phyloP scores from a whole-genome alignment of 805 yeast genomes.

The Candida koratica region DNA sequence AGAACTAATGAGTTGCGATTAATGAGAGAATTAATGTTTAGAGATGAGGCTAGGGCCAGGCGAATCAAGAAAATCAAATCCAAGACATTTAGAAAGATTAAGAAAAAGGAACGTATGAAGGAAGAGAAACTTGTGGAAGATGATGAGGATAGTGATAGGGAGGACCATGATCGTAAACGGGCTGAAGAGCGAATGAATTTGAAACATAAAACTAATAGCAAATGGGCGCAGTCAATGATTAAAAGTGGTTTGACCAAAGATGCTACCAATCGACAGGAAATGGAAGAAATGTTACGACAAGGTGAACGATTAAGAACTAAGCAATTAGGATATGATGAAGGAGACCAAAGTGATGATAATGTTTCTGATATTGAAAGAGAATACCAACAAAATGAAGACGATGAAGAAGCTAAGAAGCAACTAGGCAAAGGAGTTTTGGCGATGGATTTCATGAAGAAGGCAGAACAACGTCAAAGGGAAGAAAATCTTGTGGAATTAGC shows the following conservation, averaged over 20 bases:
- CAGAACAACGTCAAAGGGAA: slow-evolving; percentile 64
- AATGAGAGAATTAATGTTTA: slow-evolving; percentile 94
- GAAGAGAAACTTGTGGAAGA: slow-evolving; percentile 67
- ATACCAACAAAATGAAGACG: slow-evolving; percentile 34
- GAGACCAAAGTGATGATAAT: slow-evolving; percentile 50
- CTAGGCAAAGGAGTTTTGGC: slow-evolving; percentile 87
- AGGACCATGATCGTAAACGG: slow-evolving; percentile 68
- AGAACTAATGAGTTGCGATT: slow-evolving; percentile 78
- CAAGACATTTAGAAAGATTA: slow-evolving; percentile 78
- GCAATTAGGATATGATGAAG: slow-evolving; percentile 64
- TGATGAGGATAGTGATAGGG: slow-evolving; percentile 45
- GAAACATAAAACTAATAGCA: slow-evolving; percentile 81
- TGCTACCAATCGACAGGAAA: slow-evolving; percentile 74
- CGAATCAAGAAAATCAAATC: slow-evolving; percentile 94
- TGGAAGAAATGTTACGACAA: slow-evolving; percentile 90
- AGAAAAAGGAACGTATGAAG: slow-evolving; percentile 75
- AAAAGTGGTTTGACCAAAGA: slow-evolving; percentile 90
- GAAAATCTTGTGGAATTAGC: slow-evolving; percentile 54
- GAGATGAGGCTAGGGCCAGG: slow-evolving; percentile 88
- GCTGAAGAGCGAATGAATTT: slow-evolving; percentile 91
- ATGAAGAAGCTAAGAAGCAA: slow-evolving; percentile 34
- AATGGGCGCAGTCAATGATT: slow-evolving; percentile 89
- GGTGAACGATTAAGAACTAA: slow-evolving; percentile 74
- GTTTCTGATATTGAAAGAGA: slow-evolving; percentile 43
- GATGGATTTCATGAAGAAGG: slow-evolving; percentile 95